Evolutionary conservation across 164 flowering plant species (phyloP).

Genomic region (Taxillus chinensis): DNA sequence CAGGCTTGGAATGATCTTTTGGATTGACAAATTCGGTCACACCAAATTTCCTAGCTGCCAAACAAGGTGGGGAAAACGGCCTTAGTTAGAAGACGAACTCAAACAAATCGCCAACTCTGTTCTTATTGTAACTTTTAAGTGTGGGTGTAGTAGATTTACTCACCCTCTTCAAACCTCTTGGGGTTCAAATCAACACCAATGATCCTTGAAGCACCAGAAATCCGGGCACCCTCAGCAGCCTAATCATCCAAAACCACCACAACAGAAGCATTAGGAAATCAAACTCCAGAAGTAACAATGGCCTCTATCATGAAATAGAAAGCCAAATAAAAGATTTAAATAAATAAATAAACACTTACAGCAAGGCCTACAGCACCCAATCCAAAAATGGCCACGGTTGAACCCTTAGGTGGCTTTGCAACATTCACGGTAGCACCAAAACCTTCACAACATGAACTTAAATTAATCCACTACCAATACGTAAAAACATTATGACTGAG

Average conservation of each 20-base stretch:
- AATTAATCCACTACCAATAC: too few species aligned
- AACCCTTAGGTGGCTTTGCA: background rate
- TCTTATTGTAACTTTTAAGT: too few species aligned
- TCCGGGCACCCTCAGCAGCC: constrained; percentile 51
- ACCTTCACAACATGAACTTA: background rate
- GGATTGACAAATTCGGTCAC: constrained; percentile 48
- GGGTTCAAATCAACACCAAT: constrained; percentile 39
- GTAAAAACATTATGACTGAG: too few species aligned
- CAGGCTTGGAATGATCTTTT: constrained; percentile 35
- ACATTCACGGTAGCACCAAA: constrained; percentile 4
- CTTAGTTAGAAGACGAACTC: too few species aligned
- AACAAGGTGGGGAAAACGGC: background rate
- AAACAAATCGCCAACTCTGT: too few species aligned
- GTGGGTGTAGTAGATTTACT: background rate
- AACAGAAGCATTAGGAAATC: too few species aligned
- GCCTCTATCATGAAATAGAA: too few species aligned
- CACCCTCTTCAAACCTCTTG: constrained; percentile 28
- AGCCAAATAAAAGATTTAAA: too few species aligned
- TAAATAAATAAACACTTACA: background rate
- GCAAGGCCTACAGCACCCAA: constrained; percentile 4
- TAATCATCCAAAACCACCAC: background rate
- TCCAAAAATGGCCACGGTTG: constrained; percentile 3
- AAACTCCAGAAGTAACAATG: too few species aligned
- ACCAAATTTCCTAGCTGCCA: constrained; percentile 48
- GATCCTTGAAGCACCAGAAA: constrained; percentile 32